phyloP scores from a whole-genome alignment of 192 early-diverging fungal genomes.

The Spinellus fusiger region DNA sequence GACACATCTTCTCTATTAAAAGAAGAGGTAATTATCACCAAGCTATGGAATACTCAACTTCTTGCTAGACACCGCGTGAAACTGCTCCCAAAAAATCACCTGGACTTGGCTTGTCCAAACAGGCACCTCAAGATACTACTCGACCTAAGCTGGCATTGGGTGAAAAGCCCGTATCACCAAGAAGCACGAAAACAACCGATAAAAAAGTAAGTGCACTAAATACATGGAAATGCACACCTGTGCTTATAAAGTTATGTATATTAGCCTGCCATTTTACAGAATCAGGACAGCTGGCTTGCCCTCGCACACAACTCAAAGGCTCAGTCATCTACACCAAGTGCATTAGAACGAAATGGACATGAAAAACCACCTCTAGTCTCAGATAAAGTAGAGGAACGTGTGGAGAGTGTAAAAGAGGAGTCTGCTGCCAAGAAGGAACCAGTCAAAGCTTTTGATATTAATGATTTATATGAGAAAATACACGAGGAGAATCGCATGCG shows the following conservation, averaged over 20 bases:
- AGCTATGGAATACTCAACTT: background rate
- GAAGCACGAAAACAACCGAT: background rate
- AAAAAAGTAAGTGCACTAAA: conserved; percentile 3
- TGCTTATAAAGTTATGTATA: no score
- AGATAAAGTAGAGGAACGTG: background rate
- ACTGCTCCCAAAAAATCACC: background rate
- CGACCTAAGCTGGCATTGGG: conserved; percentile 26
- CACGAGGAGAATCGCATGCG: conserved; percentile 4
- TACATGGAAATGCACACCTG: no score
- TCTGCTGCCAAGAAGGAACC: conserved; percentile 1
- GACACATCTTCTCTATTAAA: background rate
- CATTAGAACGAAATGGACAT: background rate
- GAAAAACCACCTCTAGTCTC: background rate
- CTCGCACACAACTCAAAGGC: conserved; percentile 8
- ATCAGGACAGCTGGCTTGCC: conserved; percentile 18
- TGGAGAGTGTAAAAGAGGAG: background rate
- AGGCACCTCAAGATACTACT: conserved; percentile 1
- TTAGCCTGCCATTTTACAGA: conserved; percentile 8
- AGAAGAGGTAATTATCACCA: background rate
- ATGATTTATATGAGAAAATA: conserved; percentile 3
- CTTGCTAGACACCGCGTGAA: background rate
- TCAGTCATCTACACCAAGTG: no score
- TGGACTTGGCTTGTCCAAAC: conserved; percentile 6
- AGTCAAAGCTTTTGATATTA: conserved; percentile 12
- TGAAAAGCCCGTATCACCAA: conserved; percentile 1